Percentiles rank a stretch among this genome's conserved stretches.
These are phyloP conservation scores for Neurospora sp. DNA, from an alignment of 495 filamentous ascomycete genomes.

Conservation along the genomic window DNA sequence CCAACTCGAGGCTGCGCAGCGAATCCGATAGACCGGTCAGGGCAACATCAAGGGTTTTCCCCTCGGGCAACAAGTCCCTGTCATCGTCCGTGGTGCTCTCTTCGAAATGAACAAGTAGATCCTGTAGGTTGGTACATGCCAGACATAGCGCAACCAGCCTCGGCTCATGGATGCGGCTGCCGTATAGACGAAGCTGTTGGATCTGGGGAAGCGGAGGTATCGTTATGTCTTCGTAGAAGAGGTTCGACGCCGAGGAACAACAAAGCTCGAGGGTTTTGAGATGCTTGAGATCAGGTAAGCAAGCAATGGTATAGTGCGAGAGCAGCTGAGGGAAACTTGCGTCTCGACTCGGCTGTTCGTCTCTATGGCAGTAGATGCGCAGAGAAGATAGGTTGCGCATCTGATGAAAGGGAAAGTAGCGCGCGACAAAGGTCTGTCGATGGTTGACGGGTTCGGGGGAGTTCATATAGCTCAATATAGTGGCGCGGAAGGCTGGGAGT, in stretches of 20 bases:
- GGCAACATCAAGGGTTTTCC: conserved; percentile 21
- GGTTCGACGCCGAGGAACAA: conserved; percentile 15
- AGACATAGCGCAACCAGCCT: conserved; percentile 17
- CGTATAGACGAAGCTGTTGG: conserved; percentile 22
- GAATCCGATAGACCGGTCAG: conserved; percentile 13
- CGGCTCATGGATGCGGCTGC: conserved; percentile 24
- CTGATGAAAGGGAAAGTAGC: conserved; percentile 9
- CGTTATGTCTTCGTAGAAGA: conserved; percentile 3
- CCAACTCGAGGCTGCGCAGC: conserved; percentile 18
- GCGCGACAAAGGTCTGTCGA: conserved; percentile 3
- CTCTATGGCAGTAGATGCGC: conserved; percentile 26
- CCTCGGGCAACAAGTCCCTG: conserved; percentile 18
- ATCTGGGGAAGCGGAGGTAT: conserved; percentile 19
- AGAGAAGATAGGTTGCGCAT: conserved; percentile 13
- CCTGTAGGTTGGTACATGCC: conserved; percentile 21
- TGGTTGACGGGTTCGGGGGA: background rate
- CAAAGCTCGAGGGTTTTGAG: conserved; percentile 26
- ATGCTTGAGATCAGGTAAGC: conserved; percentile 7
- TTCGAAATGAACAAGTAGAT: conserved; percentile 24
- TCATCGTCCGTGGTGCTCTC: conserved; percentile 19
- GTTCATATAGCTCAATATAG: conserved; percentile 9
- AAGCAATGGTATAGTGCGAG: conserved; percentile 16
- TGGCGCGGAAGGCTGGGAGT: conserved; percentile 2
- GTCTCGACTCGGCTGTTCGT: conserved; percentile 14
- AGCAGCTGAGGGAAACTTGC: conserved; percentile 16